phyloP scores from a whole-genome alignment of 495 filamentous ascomycete species.

The Penicillium subrubescens region DNA sequence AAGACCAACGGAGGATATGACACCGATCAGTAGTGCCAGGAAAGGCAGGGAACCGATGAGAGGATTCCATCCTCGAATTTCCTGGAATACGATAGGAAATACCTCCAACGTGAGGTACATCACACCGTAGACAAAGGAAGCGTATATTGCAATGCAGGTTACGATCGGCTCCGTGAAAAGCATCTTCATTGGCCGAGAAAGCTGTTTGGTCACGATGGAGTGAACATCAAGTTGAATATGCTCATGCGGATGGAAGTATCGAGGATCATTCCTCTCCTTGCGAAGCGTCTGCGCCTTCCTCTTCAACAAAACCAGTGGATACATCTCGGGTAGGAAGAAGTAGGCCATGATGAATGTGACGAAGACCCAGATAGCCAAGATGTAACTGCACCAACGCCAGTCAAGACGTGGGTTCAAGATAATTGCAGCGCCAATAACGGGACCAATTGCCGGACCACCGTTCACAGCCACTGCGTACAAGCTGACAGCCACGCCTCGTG shows the following conservation, averaged over 20 bases:
- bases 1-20: slow-evolving; percentile 27
- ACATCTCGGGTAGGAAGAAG: slow-evolving; percentile 39
- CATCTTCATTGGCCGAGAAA: slow-evolving; percentile 41
- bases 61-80: slow-evolving; percentile 26
- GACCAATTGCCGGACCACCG: slow-evolving; percentile 47
- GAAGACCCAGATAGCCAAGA: slow-evolving; percentile 36
- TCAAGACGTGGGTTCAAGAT: slow-evolving; percentile 37
- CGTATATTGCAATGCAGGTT: slow-evolving; percentile 40
- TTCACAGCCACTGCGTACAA: slow-evolving; percentile 47
- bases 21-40: slow-evolving; percentile 32
- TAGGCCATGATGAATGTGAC: slow-evolving; percentile 26
- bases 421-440: slow-evolving; percentile 49
- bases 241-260: slow-evolving; percentile 45
- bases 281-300: slow-evolving; percentile 36
- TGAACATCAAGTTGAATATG: slow-evolving; percentile 37
- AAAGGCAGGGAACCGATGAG: slow-evolving; percentile 32
- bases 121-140: slow-evolving; percentile 37
- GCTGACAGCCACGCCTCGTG: slow-evolving; percentile 41
- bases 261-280: slow-evolving; percentile 32
- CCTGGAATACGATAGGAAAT: slow-evolving; percentile 38
- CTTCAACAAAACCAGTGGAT: slow-evolving; percentile 32
- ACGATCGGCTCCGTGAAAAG: slow-evolving; percentile 46
- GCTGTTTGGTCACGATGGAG: slow-evolving; percentile 35
- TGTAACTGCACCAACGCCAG: slow-evolving; percentile 49
- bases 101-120: slow-evolving; percentile 37